Evolutionary conservation across 1,139 yeast genomes (phyloP).

Genomic region (Magnusiomyces magnusii): DNA sequence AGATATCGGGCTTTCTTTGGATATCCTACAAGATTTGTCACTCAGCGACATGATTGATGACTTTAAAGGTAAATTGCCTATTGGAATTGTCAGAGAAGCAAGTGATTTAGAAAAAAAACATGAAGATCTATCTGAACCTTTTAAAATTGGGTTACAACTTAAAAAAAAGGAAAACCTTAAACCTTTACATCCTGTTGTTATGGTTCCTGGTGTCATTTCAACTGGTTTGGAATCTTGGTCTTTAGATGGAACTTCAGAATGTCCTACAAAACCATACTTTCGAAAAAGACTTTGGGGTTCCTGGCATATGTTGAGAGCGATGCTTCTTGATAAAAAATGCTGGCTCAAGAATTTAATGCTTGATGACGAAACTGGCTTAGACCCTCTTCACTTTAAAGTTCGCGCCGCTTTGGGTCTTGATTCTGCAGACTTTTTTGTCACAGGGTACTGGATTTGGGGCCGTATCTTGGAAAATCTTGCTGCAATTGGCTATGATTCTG

Average conservation of each 20-base stretch:
- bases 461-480: slow-evolving; percentile 88
- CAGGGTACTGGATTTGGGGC: slow-evolving; percentile 99
- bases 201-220: slow-evolving; percentile 95
- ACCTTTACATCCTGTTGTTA: slow-evolving; percentile 60
- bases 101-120: slow-evolving; percentile 43
- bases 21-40: slow-evolving; percentile 46
- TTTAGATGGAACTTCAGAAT: slow-evolving; percentile 58
- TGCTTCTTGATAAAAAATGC: slow-evolving; percentile 85
- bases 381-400: slow-evolving; percentile 71
- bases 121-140: slow-evolving; percentile 28
- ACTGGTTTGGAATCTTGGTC: slow-evolving; percentile 97
- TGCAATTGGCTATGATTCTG: slow-evolving; percentile 88
- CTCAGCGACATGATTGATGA: slow-evolving; percentile 30
- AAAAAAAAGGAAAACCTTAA: slow-evolving; percentile 33
- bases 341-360: slow-evolving; percentile 90
- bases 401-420: slow-evolving; percentile 96
- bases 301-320: slow-evolving; percentile 85
- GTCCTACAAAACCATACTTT: slow-evolving; percentile 79
- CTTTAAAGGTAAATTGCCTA: slow-evolving; percentile 45
- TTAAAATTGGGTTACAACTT: slow-evolving; percentile 77
- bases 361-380: slow-evolving; percentile 86
- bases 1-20: slow-evolving; percentile 35
- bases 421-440: slow-evolving; percentile 92
- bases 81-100: slow-evolving; percentile 52
- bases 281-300: slow-evolving; percentile 95